A percentile compares a stretch with the other conserved stretches of the same genome.
These are phyloP conservation scores for Trichocladium antarcticum DNA, from an alignment of 495 filamentous ascomycete species.

Conservation along the genomic window DNA sequence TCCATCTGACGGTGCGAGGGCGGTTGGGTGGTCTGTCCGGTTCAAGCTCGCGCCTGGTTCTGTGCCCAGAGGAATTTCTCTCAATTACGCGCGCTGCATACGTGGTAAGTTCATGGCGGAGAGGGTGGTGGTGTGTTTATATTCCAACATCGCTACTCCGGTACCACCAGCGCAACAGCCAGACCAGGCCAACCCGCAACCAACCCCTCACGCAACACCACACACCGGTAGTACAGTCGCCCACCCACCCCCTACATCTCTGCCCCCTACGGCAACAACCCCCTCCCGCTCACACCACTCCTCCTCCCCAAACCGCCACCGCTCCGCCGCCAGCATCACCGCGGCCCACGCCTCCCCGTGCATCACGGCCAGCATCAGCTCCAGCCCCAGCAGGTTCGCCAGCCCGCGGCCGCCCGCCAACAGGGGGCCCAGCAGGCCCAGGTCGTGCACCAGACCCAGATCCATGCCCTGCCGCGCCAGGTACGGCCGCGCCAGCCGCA, in stretches of 20 bases:
- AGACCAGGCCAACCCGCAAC: too few species aligned
- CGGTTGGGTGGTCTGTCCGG: too few species aligned
- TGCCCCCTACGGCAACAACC: background rate
- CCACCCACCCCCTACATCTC: background rate
- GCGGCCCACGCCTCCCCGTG: slow-evolving; percentile 26
- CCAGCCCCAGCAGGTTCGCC: slow-evolving; percentile 27
- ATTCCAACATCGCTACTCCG: too few species aligned
- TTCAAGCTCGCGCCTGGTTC: too few species aligned
- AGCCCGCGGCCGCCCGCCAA: slow-evolving; percentile 12
- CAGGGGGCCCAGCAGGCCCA: slow-evolving; percentile 12
- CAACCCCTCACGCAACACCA: background rate
- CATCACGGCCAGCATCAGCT: slow-evolving; percentile 24
- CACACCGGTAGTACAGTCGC: background rate
- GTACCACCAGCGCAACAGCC: too few species aligned
- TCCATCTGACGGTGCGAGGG: too few species aligned
- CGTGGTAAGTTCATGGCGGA: too few species aligned
- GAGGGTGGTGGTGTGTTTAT: too few species aligned
- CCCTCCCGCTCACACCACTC: slow-evolving; percentile 26
- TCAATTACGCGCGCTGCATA: too few species aligned
- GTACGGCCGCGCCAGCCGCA: slow-evolving; percentile 23
- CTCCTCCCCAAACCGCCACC: slow-evolving; percentile 25
- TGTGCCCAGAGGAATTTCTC: too few species aligned
- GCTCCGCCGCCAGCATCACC: slow-evolving; percentile 21
- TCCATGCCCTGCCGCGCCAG: slow-evolving; percentile 7
- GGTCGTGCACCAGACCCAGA: slow-evolving; percentile 2